phyloP scores from a whole-genome alignment of 306 rosid genomes.

The Rubus idaeus region DNA sequence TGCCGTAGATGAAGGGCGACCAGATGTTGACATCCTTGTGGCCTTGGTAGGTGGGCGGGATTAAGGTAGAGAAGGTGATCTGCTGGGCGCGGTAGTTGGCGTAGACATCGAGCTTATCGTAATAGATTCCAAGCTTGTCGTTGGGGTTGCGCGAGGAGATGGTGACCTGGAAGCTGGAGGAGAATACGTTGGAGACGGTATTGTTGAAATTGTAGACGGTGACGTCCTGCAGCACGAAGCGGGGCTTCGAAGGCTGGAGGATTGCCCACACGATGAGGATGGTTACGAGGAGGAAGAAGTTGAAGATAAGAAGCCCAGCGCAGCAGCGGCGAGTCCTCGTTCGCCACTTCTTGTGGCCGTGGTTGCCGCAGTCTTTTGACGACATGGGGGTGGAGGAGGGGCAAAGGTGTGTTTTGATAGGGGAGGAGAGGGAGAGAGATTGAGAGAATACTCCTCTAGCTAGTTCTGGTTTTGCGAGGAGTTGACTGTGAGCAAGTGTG shows the following conservation, averaged over 20 bases:
- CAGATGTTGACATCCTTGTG: constrained; percentile 75
- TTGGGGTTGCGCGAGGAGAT: constrained; percentile 76
- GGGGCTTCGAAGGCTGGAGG: constrained; percentile 71
- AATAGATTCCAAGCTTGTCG: constrained; percentile 77
- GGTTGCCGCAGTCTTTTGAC: constrained; percentile 57
- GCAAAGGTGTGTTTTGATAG: neutral
- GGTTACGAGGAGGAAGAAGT: constrained; percentile 48
- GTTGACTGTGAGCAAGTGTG: constrained; percentile 6
- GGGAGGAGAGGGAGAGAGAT: neutral
- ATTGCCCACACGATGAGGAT: constrained; percentile 75
- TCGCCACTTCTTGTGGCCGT: constrained; percentile 28
- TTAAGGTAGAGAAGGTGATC: constrained; percentile 58
- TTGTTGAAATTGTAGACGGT: constrained; percentile 88
- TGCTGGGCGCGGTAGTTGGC: constrained; percentile 67
- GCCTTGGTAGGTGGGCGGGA: constrained; percentile 79
- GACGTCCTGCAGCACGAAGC: constrained; percentile 78
- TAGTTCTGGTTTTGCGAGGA: neutral
- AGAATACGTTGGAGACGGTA: constrained; percentile 58
- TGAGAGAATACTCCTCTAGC: neutral
- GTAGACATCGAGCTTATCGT: constrained; percentile 74
- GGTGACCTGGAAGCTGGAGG: constrained; percentile 75
- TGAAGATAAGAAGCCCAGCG: constrained; percentile 44
- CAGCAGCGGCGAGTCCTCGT: constrained; percentile 3
- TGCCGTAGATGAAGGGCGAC: constrained; percentile 88
- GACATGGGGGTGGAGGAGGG: constrained; percentile 36